Percentiles rank a stretch among this genome's conserved stretches.
Evolutionary conservation across 805 yeast genomes (phyloP).

Genomic region (Yamadazyma endophytica): DNA sequence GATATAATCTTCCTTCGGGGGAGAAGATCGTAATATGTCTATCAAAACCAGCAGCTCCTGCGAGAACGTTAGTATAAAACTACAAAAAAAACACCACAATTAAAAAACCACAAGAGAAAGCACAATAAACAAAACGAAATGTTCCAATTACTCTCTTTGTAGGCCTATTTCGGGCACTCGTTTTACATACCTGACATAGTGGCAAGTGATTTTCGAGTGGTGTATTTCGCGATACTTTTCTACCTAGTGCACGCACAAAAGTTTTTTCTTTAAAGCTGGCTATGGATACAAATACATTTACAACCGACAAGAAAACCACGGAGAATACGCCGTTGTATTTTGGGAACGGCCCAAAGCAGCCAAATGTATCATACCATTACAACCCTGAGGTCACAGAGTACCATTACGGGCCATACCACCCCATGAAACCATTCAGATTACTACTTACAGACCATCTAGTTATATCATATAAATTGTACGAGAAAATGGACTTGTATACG

Average conservation of each 20-base stretch:
- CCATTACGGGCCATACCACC: slow-evolving; percentile 91
- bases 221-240: too few relatives aligned
- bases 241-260: slow-evolving; percentile 1
- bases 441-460: slow-evolving; percentile 93
- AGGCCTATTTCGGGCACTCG: too few relatives aligned
- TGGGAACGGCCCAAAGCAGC: slow-evolving; percentile 23
- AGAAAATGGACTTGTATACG: slow-evolving; percentile 82
- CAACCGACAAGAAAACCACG: slow-evolving; percentile 29
- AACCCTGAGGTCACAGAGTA: slow-evolving; percentile 76
- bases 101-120: not conserved
- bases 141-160: not conserved
- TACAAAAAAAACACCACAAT: not conserved
- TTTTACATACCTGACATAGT: slow-evolving; percentile 11
- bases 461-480: slow-evolving; percentile 77
- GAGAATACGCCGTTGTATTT: slow-evolving; percentile 30
- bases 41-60: slow-evolving; percentile 90
- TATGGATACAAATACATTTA: slow-evolving; percentile 17
- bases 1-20: slow-evolving; percentile 96
- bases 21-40: slow-evolving; percentile 98
- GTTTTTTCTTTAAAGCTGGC: not conserved
- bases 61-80: slow-evolving; percentile 33
- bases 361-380: slow-evolving; percentile 81
- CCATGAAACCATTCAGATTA: slow-evolving; percentile 96
- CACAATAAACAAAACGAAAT: not conserved
- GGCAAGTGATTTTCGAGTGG: slow-evolving; percentile 3